Conservation (phyloP, 2,329 filamentous ascomycete genomes). For the Fusarium lyarnte region DNA sequence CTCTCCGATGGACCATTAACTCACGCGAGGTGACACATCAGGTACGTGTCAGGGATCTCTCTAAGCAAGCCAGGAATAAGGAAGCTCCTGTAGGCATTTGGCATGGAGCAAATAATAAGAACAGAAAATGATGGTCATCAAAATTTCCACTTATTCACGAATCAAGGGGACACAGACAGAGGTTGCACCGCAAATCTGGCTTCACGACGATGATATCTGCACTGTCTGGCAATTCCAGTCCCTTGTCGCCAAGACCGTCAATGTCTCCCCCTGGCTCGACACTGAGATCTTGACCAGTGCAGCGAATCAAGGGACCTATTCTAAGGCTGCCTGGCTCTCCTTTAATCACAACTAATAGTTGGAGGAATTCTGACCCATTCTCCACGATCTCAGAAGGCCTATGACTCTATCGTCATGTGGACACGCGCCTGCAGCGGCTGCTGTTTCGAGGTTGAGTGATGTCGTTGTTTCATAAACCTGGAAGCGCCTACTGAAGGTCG, state of each 20-base stretch:
- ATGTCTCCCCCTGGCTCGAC: conserved; percentile 29
- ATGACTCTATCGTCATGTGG: background rate
- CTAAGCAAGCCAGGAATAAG: too few relatives aligned
- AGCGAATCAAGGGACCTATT: conserved; percentile 31
- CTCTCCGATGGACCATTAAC: too few relatives aligned
- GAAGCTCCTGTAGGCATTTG: background rate
- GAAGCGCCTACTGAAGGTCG: conserved; percentile 15
- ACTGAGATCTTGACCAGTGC: conserved; percentile 35
- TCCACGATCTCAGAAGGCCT: background rate
- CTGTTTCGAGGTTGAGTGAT: conserved; percentile 18
- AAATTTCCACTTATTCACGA: conserved; percentile 17
- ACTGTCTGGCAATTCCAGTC: conserved; percentile 20
- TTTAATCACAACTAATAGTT: background rate
- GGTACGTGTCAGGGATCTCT: too few relatives aligned
- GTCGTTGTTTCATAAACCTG: conserved; percentile 16
- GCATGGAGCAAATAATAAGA: background rate
- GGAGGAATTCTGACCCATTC: background rate
- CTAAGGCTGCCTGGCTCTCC: background rate
- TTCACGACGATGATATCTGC: conserved; percentile 7
- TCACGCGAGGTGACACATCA: too few relatives aligned
- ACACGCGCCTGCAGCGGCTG: conserved; percentile 36
- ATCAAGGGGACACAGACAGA: conserved; percentile 5
- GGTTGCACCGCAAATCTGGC: conserved; percentile 20
- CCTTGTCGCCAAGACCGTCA: conserved; percentile 38
- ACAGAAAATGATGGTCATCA: conserved; percentile 15